These are phyloP conservation scores for Trichosanthes cucumerina DNA, from an alignment of 306 rosid genomes.

Conservation along the genomic window DNA sequence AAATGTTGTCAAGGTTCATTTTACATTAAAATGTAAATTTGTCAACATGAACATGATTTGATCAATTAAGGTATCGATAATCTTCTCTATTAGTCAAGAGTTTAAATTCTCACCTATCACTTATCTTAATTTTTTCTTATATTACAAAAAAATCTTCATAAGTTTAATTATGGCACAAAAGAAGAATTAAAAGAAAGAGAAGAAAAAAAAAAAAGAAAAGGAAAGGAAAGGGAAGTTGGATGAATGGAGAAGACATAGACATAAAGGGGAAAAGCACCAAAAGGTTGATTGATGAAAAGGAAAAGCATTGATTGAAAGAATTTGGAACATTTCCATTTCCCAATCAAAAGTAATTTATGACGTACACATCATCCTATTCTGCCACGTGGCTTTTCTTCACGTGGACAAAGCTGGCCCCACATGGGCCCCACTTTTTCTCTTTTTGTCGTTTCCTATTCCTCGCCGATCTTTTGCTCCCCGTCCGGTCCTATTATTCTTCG, in stretches of 20 bases:
- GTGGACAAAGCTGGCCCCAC: conserved; percentile 73
- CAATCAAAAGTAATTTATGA: conserved; percentile 20
- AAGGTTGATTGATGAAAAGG: conserved; percentile 49
- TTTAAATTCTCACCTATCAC: background rate
- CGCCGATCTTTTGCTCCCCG: background rate
- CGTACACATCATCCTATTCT: conserved; percentile 29
- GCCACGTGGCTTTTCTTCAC: conserved; percentile 46
- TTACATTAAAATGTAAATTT: background rate
- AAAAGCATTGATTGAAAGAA: conserved; percentile 19
- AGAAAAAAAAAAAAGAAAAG: background rate
- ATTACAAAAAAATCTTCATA: background rate
- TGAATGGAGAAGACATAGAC: conserved; percentile 26
- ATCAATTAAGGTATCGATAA: background rate
- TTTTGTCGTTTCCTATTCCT: background rate
- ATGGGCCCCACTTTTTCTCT: conserved; percentile 24
- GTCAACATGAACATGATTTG: background rate
- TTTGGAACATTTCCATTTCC: conserved; percentile 8
- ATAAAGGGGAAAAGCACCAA: conserved; percentile 53
- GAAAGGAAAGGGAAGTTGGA: background rate
- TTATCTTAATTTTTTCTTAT: background rate
- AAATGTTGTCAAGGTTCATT: too few species aligned
- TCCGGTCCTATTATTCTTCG: background rate
- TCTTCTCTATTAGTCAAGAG: background rate
- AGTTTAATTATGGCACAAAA: background rate
- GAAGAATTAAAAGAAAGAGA: background rate